Conservation (phyloP, 108 stramenopile genomes). For the Thalassiosira profunda region DNA sequence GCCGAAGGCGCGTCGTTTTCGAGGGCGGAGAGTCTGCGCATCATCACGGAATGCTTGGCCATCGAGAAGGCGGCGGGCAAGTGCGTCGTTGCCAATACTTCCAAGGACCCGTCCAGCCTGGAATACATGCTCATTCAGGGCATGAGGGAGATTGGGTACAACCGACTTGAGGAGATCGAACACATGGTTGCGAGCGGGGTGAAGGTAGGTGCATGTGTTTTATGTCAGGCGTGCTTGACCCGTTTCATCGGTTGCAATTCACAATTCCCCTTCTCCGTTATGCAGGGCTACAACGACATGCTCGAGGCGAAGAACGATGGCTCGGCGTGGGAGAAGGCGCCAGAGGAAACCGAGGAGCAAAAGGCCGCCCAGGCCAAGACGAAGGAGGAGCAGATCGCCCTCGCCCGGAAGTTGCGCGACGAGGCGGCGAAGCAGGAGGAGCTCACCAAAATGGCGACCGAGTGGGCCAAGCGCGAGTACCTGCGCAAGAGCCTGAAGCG, state of each 20-base stretch:
- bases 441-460: constrained; percentile 65
- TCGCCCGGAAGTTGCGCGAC: constrained; percentile 16
- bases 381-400: constrained; percentile 13
- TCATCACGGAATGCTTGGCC: constrained; percentile 81
- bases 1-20: constrained; percentile 57
- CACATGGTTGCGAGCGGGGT: constrained; percentile 75
- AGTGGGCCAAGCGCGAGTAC: constrained; percentile 85
- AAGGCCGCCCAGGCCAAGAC: constrained; percentile 21
- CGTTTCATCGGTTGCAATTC: neutral
- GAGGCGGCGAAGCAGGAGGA: constrained; percentile 53
- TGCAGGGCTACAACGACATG: constrained; percentile 37
- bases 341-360: constrained; percentile 47
- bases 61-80: constrained; percentile 64
- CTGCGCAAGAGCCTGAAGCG: constrained; percentile 64
- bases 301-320: constrained; percentile 33
- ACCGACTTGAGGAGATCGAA: constrained; percentile 80
- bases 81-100: constrained; percentile 46
- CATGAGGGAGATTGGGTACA: constrained; percentile 79
- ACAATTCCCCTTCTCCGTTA: neutral
- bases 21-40: constrained; percentile 75
- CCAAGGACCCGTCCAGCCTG: constrained; percentile 48
- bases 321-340: constrained; percentile 32
- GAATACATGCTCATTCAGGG: constrained; percentile 75
- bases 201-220: constrained; percentile 45
- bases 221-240: neutral